These are phyloP conservation scores for Diaporthe ilicicola DNA, from an alignment of 2,329 filamentous ascomycete genomes.

Conservation along the genomic window DNA sequence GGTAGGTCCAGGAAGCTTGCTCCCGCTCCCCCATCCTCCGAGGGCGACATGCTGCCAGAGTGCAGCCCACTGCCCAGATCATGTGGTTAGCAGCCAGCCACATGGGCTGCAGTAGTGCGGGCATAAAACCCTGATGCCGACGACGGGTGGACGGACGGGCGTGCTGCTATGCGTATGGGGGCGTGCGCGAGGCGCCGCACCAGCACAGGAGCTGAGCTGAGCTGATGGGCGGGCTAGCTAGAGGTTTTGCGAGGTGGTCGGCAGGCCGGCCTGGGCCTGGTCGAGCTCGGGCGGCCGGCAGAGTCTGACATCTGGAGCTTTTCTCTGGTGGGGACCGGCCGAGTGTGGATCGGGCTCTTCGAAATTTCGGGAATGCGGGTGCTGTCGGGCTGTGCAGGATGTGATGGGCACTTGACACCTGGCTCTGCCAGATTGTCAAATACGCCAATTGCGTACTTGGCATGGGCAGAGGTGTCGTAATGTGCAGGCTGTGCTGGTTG, in stretches of 20 bases:
- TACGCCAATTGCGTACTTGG: not conserved
- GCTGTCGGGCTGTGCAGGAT: constrained; percentile 3
- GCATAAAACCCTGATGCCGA: not conserved
- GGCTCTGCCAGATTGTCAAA: not conserved
- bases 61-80: not conserved
- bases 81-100: not conserved
- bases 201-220: not conserved
- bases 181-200: not conserved
- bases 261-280: not conserved
- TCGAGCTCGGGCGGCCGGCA: not conserved
- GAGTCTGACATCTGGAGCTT: not conserved
- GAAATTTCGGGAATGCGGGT: constrained; percentile 3
- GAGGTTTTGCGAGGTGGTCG: not conserved
- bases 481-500: constrained; percentile 19
- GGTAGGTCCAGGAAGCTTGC: constrained; percentile 22
- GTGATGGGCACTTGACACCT: not conserved
- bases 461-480: constrained; percentile 22
- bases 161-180: not conserved
- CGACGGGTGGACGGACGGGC: not conserved
- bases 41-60: not conserved
- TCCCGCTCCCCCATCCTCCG: not conserved
- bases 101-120: constrained; percentile 5
- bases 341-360: not conserved
- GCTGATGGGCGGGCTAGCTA: constrained; percentile 3
- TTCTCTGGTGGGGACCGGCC: not conserved